Percentiles rank a stretch among this genome's conserved stretches.
These are phyloP conservation scores for Angophora floribunda DNA, from an alignment of 345 rosid species.

Conservation along the genomic window DNA sequence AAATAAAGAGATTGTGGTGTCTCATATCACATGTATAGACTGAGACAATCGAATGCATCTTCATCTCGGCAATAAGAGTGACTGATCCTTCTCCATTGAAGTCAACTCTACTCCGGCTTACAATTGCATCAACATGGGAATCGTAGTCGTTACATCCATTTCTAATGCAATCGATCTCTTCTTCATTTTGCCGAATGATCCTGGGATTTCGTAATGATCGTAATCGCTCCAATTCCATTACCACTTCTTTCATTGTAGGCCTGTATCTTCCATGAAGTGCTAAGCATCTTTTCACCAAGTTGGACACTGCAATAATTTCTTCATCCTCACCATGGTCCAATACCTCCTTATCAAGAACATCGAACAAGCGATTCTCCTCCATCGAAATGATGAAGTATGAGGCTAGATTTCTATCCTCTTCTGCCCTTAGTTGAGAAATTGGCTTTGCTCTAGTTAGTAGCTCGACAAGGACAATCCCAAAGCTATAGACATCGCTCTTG, in stretches of 20 bases:
- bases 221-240: neutral
- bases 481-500: neutral
- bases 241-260: conserved; percentile 35
- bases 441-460: neutral
- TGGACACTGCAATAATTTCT: conserved; percentile 11
- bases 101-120: too few relatives aligned
- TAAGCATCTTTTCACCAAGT: conserved; percentile 25
- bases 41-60: too few relatives aligned
- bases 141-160: too few relatives aligned
- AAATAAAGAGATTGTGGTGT: too few relatives aligned
- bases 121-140: too few relatives aligned
- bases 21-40: too few relatives aligned
- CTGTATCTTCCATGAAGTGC: conserved; percentile 18
- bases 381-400: neutral
- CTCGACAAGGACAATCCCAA: neutral
- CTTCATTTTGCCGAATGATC: too few relatives aligned
- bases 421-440: neutral
- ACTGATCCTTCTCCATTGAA: too few relatives aligned
- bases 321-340: neutral
- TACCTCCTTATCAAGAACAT: too few relatives aligned
- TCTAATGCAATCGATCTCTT: too few relatives aligned
- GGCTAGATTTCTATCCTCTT: neutral
- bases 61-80: too few relatives aligned
- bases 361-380: accelerated
- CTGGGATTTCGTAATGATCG: too few relatives aligned